These are phyloP conservation scores for Sphaerulina vaccinii DNA, from an alignment of 2,329 filamentous ascomycete species.

Conservation along the genomic window DNA sequence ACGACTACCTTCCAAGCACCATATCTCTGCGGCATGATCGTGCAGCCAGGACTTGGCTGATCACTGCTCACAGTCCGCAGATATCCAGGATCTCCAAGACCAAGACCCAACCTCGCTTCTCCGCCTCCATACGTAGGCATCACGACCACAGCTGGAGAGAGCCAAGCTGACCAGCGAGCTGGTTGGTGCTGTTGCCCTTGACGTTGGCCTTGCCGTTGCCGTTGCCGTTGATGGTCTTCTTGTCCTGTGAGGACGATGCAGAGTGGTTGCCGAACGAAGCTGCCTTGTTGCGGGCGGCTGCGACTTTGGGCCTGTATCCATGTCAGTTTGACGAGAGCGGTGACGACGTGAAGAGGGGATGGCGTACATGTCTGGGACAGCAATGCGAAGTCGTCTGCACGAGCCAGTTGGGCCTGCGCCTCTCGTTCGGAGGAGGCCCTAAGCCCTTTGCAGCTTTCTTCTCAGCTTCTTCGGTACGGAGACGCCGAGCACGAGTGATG, in stretches of 20 bases:
- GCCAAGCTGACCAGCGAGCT: constrained; percentile 21
- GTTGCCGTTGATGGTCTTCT: constrained; percentile 20
- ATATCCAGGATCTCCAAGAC: constrained; percentile 22
- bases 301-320: constrained; percentile 7
- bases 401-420: constrained; percentile 6
- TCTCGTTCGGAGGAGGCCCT: too few species aligned
- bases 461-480: constrained; percentile 3
- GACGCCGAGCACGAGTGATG: constrained; percentile 17
- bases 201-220: constrained; percentile 17
- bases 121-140: constrained; percentile 17
- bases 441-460: too few species aligned
- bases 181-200: neutral
- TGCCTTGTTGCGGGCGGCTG: constrained; percentile 20
- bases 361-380: too few species aligned
- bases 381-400: too few species aligned
- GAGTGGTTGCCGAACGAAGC: too few species aligned
- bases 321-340: constrained; percentile 10
- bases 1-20: too few species aligned
- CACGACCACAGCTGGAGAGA: constrained; percentile 25
- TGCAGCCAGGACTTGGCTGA: constrained; percentile 12
- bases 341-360: constrained; percentile 20
- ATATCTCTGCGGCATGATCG: constrained; percentile 21
- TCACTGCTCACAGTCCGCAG: constrained; percentile 22
- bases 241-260: too few species aligned
- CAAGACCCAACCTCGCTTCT: constrained; percentile 23